A percentile compares a stretch with the other conserved stretches of the same genome.
Evolutionary conservation across 2,329 filamentous ascomycete genomes (phyloP).

Genomic region (Diaporthe batatas): DNA sequence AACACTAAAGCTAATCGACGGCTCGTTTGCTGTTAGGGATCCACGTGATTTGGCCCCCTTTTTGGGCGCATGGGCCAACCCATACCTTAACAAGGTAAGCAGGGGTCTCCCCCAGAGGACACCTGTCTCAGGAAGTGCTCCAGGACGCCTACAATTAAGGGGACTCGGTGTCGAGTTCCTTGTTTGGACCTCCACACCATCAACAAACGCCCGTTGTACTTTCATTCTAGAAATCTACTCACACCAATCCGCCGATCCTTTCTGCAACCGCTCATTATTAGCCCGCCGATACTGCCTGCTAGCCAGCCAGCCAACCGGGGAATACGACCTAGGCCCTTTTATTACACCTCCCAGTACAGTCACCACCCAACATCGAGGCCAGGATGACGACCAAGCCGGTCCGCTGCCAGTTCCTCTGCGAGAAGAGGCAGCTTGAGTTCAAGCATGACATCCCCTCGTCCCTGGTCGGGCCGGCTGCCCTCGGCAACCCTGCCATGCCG

Average conservation of each 20-base stretch:
- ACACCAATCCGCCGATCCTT: conserved; percentile 26
- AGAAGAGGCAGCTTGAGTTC: conserved; percentile 42
- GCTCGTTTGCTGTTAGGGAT: conserved; percentile 32
- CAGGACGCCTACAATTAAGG: conserved; percentile 17
- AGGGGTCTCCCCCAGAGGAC: conserved; percentile 26
- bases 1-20: background rate
- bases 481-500: conserved; percentile 41
- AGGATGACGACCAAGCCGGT: conserved; percentile 37
- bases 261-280: conserved; percentile 32
- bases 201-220: conserved; percentile 5
- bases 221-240: conserved; percentile 6
- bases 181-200: conserved; percentile 13
- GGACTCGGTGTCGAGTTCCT: conserved; percentile 11
- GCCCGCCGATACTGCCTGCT: background rate
- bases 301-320: background rate
- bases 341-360: background rate
- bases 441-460: conserved; percentile 40
- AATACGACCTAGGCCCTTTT: background rate
- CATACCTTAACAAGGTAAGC: background rate
- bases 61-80: conserved; percentile 17
- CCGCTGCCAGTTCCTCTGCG: conserved; percentile 42
- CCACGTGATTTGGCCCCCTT: conserved; percentile 37
- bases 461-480: conserved; percentile 39
- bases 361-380: background rate
- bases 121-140: conserved; percentile 31